phyloP scores from a whole-genome alignment of 2,329 filamentous ascomycete genomes.

The Fusarium sp. region DNA sequence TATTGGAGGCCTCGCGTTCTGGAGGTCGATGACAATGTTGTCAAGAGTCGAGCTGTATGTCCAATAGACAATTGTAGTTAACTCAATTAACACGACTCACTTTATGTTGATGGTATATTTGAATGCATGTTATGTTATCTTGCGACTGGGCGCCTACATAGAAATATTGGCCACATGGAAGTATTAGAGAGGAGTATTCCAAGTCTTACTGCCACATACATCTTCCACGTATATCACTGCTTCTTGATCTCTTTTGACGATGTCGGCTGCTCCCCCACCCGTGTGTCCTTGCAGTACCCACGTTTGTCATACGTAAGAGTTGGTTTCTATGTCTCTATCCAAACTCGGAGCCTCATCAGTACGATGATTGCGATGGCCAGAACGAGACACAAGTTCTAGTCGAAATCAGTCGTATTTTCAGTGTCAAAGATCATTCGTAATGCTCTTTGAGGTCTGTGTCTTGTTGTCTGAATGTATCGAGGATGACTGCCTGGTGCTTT shows the following conservation, averaged over 20 bases:
- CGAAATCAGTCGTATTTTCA: too few species aligned
- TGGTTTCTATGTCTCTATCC: neutral
- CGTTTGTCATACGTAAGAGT: neutral
- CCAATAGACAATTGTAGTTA: conserved; percentile 36
- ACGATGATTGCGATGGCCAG: neutral
- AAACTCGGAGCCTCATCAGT: neutral
- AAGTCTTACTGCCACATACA: neutral
- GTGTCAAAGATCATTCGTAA: neutral
- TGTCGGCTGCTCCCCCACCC: neutral
- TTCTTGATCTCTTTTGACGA: neutral
- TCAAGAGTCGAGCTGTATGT: conserved; percentile 19
- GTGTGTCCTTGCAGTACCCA: neutral
- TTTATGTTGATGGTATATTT: neutral
- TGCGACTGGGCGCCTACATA: too few species aligned
- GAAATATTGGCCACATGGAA: neutral
- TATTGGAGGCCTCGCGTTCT: conserved; percentile 23
- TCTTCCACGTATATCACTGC: neutral
- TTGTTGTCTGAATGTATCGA: neutral
- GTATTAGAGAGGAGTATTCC: neutral
- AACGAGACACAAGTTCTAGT: neutral
- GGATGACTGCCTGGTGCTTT: neutral
- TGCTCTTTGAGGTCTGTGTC: neutral
- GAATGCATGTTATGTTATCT: neutral
- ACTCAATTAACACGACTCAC: conserved; percentile 12
- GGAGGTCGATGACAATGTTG: conserved; percentile 31